These are phyloP conservation scores for Marasmius fiardii DNA, from an alignment of 1,284 basidiomycete species.

Conservation along the genomic window DNA sequence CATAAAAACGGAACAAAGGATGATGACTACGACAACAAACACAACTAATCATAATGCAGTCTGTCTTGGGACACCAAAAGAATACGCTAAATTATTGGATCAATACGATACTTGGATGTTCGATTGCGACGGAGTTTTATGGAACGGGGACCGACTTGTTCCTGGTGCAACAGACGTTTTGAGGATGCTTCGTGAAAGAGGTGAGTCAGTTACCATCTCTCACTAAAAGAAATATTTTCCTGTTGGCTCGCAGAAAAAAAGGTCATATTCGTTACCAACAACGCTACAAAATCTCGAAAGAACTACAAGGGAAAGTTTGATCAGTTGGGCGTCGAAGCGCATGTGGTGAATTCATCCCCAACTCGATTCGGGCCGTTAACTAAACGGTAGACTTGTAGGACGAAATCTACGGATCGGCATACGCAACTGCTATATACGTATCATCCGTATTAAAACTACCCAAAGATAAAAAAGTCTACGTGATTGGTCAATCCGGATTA, in stretches of 20 bases:
- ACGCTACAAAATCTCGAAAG: slow-evolving; percentile 90
- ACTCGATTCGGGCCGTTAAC: slow-evolving; percentile 10
- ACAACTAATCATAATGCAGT: background rate
- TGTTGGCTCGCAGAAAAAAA: slow-evolving; percentile 61
- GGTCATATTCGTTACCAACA: slow-evolving; percentile 96
- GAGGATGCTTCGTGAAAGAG: slow-evolving; percentile 57
- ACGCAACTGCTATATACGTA: slow-evolving; percentile 91
- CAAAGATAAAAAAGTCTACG: slow-evolving; percentile 92
- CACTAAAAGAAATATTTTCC: slow-evolving; percentile 2
- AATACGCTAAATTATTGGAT: slow-evolving; percentile 64
- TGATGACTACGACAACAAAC: background rate
- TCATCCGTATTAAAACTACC: slow-evolving; percentile 88
- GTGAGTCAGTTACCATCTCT: slow-evolving; percentile 37
- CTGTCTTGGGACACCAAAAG: slow-evolving; percentile 39
- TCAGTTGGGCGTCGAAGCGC: slow-evolving; percentile 80
- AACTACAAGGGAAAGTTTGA: slow-evolving; percentile 92
- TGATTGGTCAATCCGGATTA: slow-evolving; percentile 90
- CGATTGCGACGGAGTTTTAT: slow-evolving; percentile 96
- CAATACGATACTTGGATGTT: slow-evolving; percentile 92
- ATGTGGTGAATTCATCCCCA: slow-evolving; percentile 60
- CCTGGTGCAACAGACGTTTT: slow-evolving; percentile 78
- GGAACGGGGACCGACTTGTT: slow-evolving; percentile 83
- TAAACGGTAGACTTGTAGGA: slow-evolving; percentile 46
- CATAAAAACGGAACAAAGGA: too few species aligned
- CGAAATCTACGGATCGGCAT: slow-evolving; percentile 96